Evolutionary conservation across 371 early-diverging fungal species (phyloP).

Genomic region (Haplosporangium sp.): DNA sequence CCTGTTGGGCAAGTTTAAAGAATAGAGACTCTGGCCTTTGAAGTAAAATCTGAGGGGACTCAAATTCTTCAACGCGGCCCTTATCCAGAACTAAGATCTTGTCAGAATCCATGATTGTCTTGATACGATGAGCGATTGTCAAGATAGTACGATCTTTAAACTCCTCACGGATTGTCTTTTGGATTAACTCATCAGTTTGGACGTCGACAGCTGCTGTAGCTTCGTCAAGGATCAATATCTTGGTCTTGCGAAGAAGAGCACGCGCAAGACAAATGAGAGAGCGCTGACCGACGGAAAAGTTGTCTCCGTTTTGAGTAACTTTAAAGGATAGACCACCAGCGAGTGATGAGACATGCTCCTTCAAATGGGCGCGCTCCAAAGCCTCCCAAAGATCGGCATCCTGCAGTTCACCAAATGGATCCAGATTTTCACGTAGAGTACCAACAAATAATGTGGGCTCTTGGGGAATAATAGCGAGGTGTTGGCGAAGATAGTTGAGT

Average conservation of each 20-base stretch:
- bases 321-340: conserved; percentile 60
- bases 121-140: conserved; percentile 77
- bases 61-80: conserved; percentile 60
- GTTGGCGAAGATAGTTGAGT: conserved; percentile 67
- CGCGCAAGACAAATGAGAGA: conserved; percentile 6
- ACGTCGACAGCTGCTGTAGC: conserved; percentile 2
- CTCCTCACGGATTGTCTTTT: conserved; percentile 84
- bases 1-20: conserved; percentile 79
- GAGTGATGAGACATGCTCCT: conserved; percentile 28
- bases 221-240: conserved; percentile 2
- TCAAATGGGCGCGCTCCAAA: conserved; percentile 56
- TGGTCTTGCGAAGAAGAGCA: conserved; percentile 2
- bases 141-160: conserved; percentile 74
- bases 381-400: conserved; percentile 63
- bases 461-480: conserved; percentile 78
- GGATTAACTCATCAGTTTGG: conserved; percentile 35
- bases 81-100: conserved; percentile 59
- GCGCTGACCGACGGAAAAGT: conserved; percentile 1
- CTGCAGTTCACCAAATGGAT: conserved; percentile 69
- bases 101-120: conserved; percentile 64
- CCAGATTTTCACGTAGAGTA: conserved; percentile 72
- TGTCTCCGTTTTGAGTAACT: conserved; percentile 48
- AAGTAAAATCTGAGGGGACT: conserved; percentile 51
- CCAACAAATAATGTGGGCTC: conserved; percentile 75
- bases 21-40: conserved; percentile 74